A percentile compares a stretch with the other conserved stretches of the same genome.
Evolutionary conservation across 177 flowering plant genomes (phyloP).

Genomic region (Telopea speciosissima): DNA sequence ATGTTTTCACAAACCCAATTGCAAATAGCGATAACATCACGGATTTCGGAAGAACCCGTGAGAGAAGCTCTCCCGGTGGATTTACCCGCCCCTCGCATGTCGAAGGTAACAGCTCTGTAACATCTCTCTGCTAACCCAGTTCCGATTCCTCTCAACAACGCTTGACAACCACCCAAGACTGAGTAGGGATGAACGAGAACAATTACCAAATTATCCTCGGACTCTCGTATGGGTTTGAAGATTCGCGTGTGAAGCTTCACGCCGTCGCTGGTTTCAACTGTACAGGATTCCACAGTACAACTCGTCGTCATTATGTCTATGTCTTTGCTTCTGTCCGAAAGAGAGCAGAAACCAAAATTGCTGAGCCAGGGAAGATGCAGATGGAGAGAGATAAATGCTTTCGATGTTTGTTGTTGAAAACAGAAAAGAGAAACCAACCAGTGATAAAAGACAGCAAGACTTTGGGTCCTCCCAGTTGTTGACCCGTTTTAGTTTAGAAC

Average conservation of each 20-base stretch:
- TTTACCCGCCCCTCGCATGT: constrained; percentile 88
- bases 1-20: constrained; percentile 50
- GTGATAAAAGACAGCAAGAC: too few relatives aligned
- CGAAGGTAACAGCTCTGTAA: constrained; percentile 67
- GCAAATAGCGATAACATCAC: constrained; percentile 72
- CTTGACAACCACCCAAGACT: constrained; percentile 85
- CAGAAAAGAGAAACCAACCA: too few relatives aligned
- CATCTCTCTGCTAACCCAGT: constrained; percentile 61
- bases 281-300: constrained; percentile 21
- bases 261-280: constrained; percentile 39
- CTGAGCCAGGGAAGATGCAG: too few relatives aligned
- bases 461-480: too few relatives aligned
- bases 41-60: constrained; percentile 78
- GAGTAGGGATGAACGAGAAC: constrained; percentile 87
- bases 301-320: constrained; percentile 3
- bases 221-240: constrained; percentile 30
- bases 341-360: too few relatives aligned
- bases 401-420: too few relatives aligned
- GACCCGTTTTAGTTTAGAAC: too few relatives aligned
- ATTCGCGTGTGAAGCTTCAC: constrained; percentile 37
- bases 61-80: constrained; percentile 81
- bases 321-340: not conserved
- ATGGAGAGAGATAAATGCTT: too few relatives aligned
- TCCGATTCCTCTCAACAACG: constrained; percentile 71
- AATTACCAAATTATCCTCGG: constrained; percentile 36